A percentile compares a stretch with the other conserved stretches of the same genome.
Evolutionary conservation across 129 eudicot genomes (phyloP).

Genomic region (Lactuca saligna): DNA sequence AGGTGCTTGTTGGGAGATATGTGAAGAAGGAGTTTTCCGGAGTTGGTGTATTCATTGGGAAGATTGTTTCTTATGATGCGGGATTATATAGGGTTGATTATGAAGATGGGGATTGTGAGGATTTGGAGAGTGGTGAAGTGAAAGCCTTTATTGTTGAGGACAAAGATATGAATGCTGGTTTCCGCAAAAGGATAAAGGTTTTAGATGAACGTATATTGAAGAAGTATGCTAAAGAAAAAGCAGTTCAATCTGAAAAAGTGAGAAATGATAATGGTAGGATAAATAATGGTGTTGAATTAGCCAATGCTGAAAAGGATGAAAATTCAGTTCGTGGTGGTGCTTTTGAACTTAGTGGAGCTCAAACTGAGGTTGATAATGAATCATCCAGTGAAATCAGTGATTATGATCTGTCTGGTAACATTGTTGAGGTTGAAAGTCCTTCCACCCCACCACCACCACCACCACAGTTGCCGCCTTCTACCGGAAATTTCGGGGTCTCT

Average conservation of each 20-base stretch:
- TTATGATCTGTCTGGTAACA: slow-evolving; percentile 38
- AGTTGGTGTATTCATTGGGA: slow-evolving; percentile 70
- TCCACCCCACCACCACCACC: slow-evolving; percentile 75
- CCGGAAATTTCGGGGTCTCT: slow-evolving; percentile 76
- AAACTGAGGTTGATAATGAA: slow-evolving; percentile 46
- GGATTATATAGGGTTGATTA: slow-evolving; percentile 90
- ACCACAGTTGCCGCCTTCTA: slow-evolving; percentile 79
- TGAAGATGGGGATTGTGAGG: slow-evolving; percentile 98
- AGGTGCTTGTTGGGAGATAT: slow-evolving; percentile 64
- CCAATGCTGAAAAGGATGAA: slow-evolving; percentile 37
- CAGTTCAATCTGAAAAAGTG: slow-evolving; percentile 13
- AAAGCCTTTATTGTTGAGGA: slow-evolving; percentile 51
- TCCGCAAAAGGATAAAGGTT: slow-evolving; percentile 46
- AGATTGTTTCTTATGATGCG: slow-evolving; percentile 56
- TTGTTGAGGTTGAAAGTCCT: slow-evolving; percentile 55
- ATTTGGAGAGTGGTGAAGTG: slow-evolving; percentile 70
- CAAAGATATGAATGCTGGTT: slow-evolving; percentile 42
- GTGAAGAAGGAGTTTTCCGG: slow-evolving; percentile 82
- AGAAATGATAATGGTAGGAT: slow-evolving; percentile 21
- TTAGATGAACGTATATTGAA: slow-evolving; percentile 49
- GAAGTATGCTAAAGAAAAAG: slow-evolving; percentile 34
- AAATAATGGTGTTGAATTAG: slow-evolving; percentile 29
- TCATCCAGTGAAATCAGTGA: slow-evolving; percentile 55
- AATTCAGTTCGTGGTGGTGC: slow-evolving; percentile 23
- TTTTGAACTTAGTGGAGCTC: slow-evolving; percentile 33